A percentile compares a stretch with the other conserved stretches of the same genome.
These are phyloP conservation scores for Aurantiochytrium sp. DNA, from an alignment of 108 stramenopile species.

Conservation along the genomic window DNA sequence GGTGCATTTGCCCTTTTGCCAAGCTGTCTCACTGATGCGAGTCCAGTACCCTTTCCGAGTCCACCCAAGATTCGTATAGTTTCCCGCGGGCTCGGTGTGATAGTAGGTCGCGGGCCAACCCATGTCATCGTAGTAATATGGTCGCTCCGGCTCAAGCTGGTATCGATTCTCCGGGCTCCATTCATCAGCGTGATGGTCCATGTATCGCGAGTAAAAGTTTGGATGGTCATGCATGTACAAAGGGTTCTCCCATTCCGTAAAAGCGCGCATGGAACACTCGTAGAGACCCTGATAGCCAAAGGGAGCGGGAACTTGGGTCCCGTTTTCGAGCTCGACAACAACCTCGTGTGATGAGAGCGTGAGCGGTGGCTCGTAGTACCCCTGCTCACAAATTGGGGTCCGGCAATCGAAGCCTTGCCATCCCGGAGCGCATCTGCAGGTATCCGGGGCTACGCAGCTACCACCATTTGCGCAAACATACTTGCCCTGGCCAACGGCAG, in stretches of 20 bases:
- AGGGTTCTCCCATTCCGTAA: slow-evolving; percentile 65
- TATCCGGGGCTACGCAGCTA: slow-evolving; percentile 59
- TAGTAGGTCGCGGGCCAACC: slow-evolving; percentile 53
- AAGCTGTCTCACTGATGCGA: slow-evolving; percentile 42
- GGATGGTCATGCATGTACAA: slow-evolving; percentile 57
- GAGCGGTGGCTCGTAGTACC: slow-evolving; percentile 52
- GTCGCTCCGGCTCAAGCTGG: slow-evolving; percentile 16
- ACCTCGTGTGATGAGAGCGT: not conserved
- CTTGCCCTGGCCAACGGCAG: slow-evolving; percentile 56
- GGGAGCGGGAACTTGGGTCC: not conserved
- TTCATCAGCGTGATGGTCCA: slow-evolving; percentile 55
- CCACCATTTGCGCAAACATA: slow-evolving; percentile 79
- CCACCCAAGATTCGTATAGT: slow-evolving; percentile 63
- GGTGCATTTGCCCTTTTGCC: slow-evolving; percentile 64
- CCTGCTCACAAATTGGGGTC: slow-evolving; percentile 67
- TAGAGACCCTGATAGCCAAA: slow-evolving; percentile 60
- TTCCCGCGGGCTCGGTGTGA: slow-evolving; percentile 37
- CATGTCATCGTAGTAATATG: slow-evolving; percentile 54
- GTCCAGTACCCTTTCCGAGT: slow-evolving; percentile 59
- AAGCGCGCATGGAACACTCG: slow-evolving; percentile 63
- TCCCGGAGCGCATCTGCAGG: slow-evolving; percentile 63
- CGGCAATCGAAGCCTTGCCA: slow-evolving; percentile 82
- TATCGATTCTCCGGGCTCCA: slow-evolving; percentile 51
- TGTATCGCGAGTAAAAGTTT: slow-evolving; percentile 65
- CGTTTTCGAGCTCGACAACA: not conserved